phyloP scores from a whole-genome alignment of 306 rosid genomes.

The Pyrus bretschneideri region DNA sequence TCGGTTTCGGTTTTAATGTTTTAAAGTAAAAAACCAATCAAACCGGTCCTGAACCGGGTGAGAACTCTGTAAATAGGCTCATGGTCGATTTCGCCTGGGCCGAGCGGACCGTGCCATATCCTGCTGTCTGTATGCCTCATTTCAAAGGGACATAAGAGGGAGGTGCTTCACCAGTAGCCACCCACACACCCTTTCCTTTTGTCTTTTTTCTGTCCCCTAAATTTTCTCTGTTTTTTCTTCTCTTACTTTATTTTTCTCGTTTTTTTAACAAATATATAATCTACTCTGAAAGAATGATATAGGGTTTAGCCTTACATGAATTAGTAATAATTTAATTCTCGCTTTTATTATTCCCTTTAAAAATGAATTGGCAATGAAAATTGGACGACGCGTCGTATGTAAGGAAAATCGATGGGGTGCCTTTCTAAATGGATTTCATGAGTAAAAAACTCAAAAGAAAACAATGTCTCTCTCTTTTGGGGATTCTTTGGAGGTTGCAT shows the following conservation, averaged over 20 bases:
- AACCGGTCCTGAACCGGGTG: neutral
- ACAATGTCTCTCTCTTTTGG: neutral
- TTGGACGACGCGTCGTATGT: neutral
- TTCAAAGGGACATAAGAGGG: conserved; percentile 18
- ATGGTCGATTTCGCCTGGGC: too few species aligned
- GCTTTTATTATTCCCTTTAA: neutral
- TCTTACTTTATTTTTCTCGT: neutral
- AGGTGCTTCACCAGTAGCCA: neutral
- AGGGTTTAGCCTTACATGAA: too few species aligned
- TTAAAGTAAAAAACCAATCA: neutral
- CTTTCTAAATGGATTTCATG: too few species aligned
- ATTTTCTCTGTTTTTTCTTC: neutral
- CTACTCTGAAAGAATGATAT: too few species aligned
- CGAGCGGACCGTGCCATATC: too few species aligned
- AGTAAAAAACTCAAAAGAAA: neutral
- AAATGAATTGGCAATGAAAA: neutral
- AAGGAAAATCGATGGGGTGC: neutral
- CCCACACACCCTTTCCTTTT: too few species aligned
- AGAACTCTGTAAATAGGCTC: neutral
- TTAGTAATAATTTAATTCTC: too few species aligned
- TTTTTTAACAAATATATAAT: too few species aligned
- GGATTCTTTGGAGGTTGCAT: neutral
- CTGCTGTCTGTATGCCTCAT: too few species aligned
- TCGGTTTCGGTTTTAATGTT: neutral
- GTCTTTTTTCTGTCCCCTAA: neutral